Percentiles rank a stretch among this genome's conserved stretches.
Evolutionary conservation across 2,329 filamentous ascomycete genomes (phyloP).

Genomic region (Daldinia eschscholtzii): DNA sequence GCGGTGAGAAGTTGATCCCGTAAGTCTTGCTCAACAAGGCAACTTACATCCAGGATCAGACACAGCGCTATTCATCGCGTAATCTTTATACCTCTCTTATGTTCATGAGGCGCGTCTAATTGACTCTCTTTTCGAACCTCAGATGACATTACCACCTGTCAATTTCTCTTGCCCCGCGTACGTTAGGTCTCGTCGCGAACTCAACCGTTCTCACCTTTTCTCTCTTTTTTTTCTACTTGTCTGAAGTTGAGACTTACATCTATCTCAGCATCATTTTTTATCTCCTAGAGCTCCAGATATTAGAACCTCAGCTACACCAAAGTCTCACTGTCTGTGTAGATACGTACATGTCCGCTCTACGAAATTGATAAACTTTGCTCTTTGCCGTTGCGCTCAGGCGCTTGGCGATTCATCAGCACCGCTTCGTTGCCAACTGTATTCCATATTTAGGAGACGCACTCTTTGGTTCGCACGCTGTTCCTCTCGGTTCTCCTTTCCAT

Average conservation of each 20-base stretch:
- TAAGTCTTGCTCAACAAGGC: constrained; percentile 29
- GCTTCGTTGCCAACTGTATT: constrained; percentile 4
- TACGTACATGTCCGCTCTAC: constrained; percentile 19
- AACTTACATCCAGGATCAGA: constrained; percentile 20
- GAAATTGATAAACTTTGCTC: constrained; percentile 13
- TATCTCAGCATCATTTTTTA: constrained; percentile 16
- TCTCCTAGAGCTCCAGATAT: constrained; percentile 5
- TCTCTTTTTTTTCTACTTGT: constrained; percentile 16
- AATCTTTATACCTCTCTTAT: constrained; percentile 18
- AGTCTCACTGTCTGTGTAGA: neutral
- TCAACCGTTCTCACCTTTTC: constrained; percentile 12
- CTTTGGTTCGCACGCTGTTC: constrained; percentile 11
- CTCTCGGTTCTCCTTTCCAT: constrained; percentile 3
- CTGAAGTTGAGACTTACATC: constrained; percentile 16
- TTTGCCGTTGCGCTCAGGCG: constrained; percentile 23
- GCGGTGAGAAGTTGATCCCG: constrained; percentile 42
- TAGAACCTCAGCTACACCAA: constrained; percentile 12
- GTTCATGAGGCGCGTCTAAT: neutral
- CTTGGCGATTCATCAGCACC: constrained; percentile 12
- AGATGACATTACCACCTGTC: constrained; percentile 6
- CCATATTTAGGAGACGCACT: neutral
- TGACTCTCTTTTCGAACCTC: constrained; percentile 1
- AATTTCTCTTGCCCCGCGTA: constrained; percentile 33
- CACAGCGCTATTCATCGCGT: constrained; percentile 12
- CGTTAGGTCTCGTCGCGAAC: constrained; percentile 28